Percentiles rank a stretch among this genome's conserved stretches.
phyloP scores from a whole-genome alignment of 306 rosid genomes.

The Gastrolobium bilobum region DNA sequence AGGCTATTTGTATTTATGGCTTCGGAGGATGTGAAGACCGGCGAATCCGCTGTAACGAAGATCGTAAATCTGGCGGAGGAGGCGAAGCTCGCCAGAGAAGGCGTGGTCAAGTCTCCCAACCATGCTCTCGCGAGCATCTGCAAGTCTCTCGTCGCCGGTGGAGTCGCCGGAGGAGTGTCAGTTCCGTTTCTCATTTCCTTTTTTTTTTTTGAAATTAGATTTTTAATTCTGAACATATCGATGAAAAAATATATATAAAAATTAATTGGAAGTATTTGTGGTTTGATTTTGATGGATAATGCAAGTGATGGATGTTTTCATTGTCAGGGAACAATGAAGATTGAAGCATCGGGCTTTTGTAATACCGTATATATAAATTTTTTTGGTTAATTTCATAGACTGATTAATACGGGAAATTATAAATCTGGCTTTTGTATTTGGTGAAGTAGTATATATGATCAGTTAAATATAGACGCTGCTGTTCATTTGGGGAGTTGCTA shows the following conservation, averaged over 20 bases:
- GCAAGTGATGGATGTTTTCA: constrained; percentile 2
- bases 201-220: neutral
- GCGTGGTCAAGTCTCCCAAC: constrained; percentile 83
- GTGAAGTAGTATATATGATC: constrained; percentile 27
- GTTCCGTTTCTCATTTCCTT: constrained; percentile 56
- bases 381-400: constrained; percentile 1
- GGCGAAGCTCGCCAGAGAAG: constrained; percentile 92
- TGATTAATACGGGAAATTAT: neutral
- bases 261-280: constrained; percentile 1
- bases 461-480: neutral
- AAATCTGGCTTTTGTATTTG: constrained; percentile 15
- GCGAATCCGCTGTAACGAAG: constrained; percentile 83
- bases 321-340: constrained; percentile 30
- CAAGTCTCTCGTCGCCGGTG: constrained; percentile 96
- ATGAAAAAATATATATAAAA: no score
- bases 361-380: neutral
- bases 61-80: constrained; percentile 93
- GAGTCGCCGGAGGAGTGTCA: constrained; percentile 99
- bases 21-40: constrained; percentile 90
- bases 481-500: constrained; percentile 5
- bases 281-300: constrained; percentile 25
- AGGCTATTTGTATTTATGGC: constrained; percentile 58
- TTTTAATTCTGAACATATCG: neutral
- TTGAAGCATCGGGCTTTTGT: constrained; percentile 22
- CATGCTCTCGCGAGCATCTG: constrained; percentile 74